These are phyloP conservation scores for Kalmusia sp. DNA, from an alignment of 2,329 filamentous ascomycete species.

Conservation along the genomic window DNA sequence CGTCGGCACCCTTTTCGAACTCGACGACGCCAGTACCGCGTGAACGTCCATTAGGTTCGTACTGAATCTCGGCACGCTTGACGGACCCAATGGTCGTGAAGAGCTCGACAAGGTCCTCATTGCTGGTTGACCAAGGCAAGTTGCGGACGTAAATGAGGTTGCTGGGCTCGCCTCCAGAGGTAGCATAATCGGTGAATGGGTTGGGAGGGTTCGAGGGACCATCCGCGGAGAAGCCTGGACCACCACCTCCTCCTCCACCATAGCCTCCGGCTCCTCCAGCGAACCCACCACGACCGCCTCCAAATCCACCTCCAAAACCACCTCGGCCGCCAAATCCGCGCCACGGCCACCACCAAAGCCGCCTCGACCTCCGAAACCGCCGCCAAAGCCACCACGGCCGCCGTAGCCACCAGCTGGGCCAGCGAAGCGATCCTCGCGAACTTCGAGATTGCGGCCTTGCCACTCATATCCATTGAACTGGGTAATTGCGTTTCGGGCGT, in stretches of 20 bases:
- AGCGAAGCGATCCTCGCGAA: conserved; percentile 95
- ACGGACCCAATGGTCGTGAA: conserved; percentile 99
- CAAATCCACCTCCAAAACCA: conserved; percentile 58
- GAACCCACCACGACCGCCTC: conserved; percentile 50
- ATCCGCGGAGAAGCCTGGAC: conserved; percentile 57
- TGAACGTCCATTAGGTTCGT: conserved; percentile 94
- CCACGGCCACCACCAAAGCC: conserved; percentile 55
- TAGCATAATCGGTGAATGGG: conserved; percentile 92
- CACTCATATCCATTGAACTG: conserved; percentile 99
- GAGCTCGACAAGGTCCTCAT: conserved; percentile 93
- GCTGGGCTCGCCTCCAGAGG: conserved; percentile 81
- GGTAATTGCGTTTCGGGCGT: conserved; percentile 93
- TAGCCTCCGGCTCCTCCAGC: conserved; percentile 52
- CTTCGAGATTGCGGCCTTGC: conserved; percentile 92
- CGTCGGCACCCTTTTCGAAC: conserved; percentile 82
- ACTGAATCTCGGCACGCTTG: conserved; percentile 98
- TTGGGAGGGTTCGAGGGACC: conserved; percentile 71
- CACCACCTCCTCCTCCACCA: conserved; percentile 32
- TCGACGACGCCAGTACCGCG: conserved; percentile 96
- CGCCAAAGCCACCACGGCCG: conserved; percentile 49
- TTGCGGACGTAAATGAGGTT: conserved; percentile 95
- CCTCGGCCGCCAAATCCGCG: conserved; percentile 65
- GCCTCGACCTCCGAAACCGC: conserved; percentile 48
- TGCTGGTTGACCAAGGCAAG: conserved; percentile 98
- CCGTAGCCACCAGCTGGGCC: conserved; percentile 54